Evolutionary conservation across 2,329 filamentous ascomycete species (phyloP).

Genomic region (Aspergillus chevalieri): DNA sequence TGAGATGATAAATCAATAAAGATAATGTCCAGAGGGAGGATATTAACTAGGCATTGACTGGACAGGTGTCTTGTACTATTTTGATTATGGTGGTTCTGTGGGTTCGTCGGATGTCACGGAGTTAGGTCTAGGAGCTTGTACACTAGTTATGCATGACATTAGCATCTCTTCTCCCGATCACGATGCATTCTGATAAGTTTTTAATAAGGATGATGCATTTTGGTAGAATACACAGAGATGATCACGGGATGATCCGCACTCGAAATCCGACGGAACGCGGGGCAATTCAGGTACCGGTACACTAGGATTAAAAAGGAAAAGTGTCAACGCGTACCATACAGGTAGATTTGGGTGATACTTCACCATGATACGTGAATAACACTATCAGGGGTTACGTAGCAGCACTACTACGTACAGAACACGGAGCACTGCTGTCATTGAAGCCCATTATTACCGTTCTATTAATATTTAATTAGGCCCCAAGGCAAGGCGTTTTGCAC

Average conservation of each 20-base stretch:
- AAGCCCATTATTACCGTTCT: neutral
- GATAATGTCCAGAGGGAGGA: too few relatives aligned
- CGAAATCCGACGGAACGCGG: conserved; percentile 13
- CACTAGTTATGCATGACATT: too few relatives aligned
- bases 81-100: too few relatives aligned
- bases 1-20: neutral
- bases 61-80: too few relatives aligned
- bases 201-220: too few relatives aligned
- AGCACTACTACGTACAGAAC: neutral
- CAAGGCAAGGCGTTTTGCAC: conserved; percentile 4
- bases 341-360: neutral
- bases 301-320: conserved; percentile 20
- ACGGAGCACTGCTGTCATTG: neutral
- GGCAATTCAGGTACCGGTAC: conserved; percentile 5
- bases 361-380: neutral
- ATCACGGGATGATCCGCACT: conserved; percentile 1
- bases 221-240: neutral
- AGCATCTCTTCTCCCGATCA: too few relatives aligned
- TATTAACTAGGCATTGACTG: too few relatives aligned
- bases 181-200: too few relatives aligned
- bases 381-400: too few relatives aligned
- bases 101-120: too few relatives aligned
- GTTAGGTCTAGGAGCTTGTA: too few relatives aligned
- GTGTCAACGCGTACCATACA: conserved; percentile 4
- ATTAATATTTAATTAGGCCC: conserved; percentile 3